Base-by-base conservation (phyloP, 257 asterid genomes). In the Ilex aquifolium region DNA sequence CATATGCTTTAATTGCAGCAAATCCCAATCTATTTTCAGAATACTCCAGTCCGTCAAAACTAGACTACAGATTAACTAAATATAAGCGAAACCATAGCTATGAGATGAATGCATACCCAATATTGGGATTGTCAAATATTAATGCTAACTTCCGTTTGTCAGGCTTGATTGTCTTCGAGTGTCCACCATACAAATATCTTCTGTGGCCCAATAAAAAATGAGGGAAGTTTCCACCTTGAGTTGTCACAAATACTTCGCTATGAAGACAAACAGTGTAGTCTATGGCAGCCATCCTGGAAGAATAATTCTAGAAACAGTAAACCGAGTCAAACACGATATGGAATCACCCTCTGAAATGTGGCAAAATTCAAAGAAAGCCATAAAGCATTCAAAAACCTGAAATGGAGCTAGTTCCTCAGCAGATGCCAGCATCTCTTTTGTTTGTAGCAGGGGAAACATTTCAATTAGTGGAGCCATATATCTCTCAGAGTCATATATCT, bases 181-280 rank as follows among this genome's bases (percentile, higher is more conserved):
- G 99, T 56, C 99, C 99, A 51, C 95, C 95, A 63, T 85, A 87
- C 57, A 87, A 68, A 67, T 83, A 90, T 76, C 99, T 87, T 72
- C 99, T 81, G 72, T 93, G 99, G 54, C 97, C 99, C 85, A 93
- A 69, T 57, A 93, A 88, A 73, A 93, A 93, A 66, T 93, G 99
- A 30, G 99, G 99, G 66, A 93, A 93, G 69, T 93, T 93, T 54
- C 99, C 99, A 59, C 99, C 99, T 76, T 93, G 99, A 63, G 99
- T 93, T 40, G 97, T 87, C 54, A 90, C 99, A 75, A 93, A 93
- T 69, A 93, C 99, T 80, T 93, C 99, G 73, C 99, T 87, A 65
- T 93, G 95, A 74, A 93, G 97, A 80, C 99, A 87, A 72, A 93
- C 96, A 5, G 97, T 87, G 79, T 93, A 93, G 79, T 93, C 99